Percentiles rank a stretch among this genome's conserved stretches.
These are phyloP conservation scores for Fusarium transvaalense DNA, from an alignment of 2,329 filamentous ascomycete species.

Conservation along the genomic window DNA sequence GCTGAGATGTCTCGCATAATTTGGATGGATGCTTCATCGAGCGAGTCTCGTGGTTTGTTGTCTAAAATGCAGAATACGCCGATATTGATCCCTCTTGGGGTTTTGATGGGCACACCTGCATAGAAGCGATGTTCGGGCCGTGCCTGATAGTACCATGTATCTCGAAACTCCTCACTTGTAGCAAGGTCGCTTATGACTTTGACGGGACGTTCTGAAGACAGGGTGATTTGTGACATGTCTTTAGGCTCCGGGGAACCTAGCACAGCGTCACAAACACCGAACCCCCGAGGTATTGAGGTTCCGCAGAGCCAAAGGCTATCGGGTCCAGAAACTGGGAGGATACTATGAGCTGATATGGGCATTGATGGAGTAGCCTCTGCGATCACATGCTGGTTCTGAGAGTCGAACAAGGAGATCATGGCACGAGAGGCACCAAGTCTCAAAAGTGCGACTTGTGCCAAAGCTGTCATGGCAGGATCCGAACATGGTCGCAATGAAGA, in stretches of 20 bases:
- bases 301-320: conserved; percentile 50
- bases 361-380: conserved; percentile 62
- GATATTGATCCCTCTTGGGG: conserved; percentile 57
- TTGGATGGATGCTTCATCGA: conserved; percentile 48
- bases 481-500: conserved; percentile 47
- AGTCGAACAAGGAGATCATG: conserved; percentile 66
- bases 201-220: conserved; percentile 46
- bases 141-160: conserved; percentile 38
- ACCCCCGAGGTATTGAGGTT: conserved; percentile 48
- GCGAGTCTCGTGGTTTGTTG: conserved; percentile 16
- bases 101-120: conserved; percentile 57
- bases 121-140: conserved; percentile 54
- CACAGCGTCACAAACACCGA: conserved; percentile 49
- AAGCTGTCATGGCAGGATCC: conserved; percentile 60
- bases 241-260: conserved; percentile 15
- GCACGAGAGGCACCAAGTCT: conserved; percentile 58
- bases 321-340: conserved; percentile 36
- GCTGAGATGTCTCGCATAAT: conserved; percentile 48
- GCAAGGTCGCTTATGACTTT: conserved; percentile 52
- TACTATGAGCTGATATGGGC: conserved; percentile 49
- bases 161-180: conserved; percentile 46
- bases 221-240: neutral
- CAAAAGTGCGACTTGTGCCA: conserved; percentile 63
- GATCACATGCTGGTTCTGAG: conserved; percentile 61
- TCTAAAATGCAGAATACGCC: conserved; percentile 55